phyloP scores from a whole-genome alignment of 2,329 filamentous ascomycete species.

The Rhexocercosporidium sp. region DNA sequence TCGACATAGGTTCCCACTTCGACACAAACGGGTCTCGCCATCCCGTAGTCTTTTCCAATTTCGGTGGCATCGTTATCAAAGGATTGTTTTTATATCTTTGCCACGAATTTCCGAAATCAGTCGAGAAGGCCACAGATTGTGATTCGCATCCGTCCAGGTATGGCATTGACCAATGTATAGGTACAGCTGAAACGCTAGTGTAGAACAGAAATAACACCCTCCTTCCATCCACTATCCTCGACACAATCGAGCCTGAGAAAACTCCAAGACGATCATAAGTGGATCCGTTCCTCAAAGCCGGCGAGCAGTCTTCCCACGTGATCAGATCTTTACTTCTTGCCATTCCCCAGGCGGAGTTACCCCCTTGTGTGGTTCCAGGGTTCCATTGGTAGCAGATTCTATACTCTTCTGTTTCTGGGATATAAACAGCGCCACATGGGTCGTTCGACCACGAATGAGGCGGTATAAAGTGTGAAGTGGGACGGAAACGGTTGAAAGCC shows the following conservation, averaged over 20 bases:
- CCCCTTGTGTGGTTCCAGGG: constrained; percentile 51
- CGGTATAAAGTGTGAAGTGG: constrained; percentile 55
- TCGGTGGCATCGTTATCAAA: constrained; percentile 27
- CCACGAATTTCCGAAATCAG: constrained; percentile 34
- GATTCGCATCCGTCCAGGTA: constrained; percentile 34
- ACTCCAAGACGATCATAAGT: constrained; percentile 33
- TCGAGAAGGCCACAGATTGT: constrained; percentile 33
- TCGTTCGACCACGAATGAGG: constrained; percentile 62
- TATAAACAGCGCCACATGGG: constrained; percentile 60
- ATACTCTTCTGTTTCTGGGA: constrained; percentile 51
- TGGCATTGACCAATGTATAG: constrained; percentile 33
- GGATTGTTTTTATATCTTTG: constrained; percentile 31
- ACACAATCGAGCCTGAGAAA: constrained; percentile 32
- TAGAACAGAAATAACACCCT: constrained; percentile 33
- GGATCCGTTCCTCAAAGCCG: constrained; percentile 26
- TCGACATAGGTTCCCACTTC: constrained; percentile 26
- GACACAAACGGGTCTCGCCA: constrained; percentile 36
- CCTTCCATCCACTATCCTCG: constrained; percentile 26
- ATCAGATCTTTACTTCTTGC: constrained; percentile 65
- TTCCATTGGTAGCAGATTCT: constrained; percentile 71
- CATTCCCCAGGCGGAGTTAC: constrained; percentile 70
- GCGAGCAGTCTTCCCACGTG: constrained; percentile 52
- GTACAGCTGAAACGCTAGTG: constrained; percentile 30
- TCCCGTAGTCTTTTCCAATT: constrained; percentile 24
- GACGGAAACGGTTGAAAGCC: constrained; percentile 30